These are phyloP conservation scores for Osmozyma mogii DNA, from an alignment of 805 yeast species.

Conservation along the genomic window DNA sequence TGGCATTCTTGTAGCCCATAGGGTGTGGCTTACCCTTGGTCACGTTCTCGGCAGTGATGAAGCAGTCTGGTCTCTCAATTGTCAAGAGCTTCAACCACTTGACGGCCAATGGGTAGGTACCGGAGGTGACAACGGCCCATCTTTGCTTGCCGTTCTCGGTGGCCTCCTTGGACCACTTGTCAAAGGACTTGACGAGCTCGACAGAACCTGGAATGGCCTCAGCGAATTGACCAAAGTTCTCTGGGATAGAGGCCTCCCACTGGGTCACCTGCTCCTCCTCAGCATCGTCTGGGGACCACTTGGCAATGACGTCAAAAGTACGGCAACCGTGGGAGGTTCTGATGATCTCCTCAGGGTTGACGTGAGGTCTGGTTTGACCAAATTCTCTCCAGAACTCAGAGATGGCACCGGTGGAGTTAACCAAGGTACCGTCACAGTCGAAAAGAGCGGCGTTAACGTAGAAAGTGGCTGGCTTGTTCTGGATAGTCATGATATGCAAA, in stretches of 20 bases:
- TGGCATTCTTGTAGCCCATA: constrained; percentile 65
- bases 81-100: constrained; percentile 67
- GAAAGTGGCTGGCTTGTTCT: constrained; percentile 36
- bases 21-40: constrained; percentile 81
- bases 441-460: constrained; percentile 48
- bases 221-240: constrained; percentile 65
- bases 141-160: constrained; percentile 39
- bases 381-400: constrained; percentile 77
- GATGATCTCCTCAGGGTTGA: constrained; percentile 63
- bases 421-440: constrained; percentile 84
- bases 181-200: constrained; percentile 48
- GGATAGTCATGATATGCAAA: constrained; percentile 8
- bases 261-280: constrained; percentile 54
- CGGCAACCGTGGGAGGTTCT: constrained; percentile 77
- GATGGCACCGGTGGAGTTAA: constrained; percentile 75
- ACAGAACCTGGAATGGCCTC: constrained; percentile 71
- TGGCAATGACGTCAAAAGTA: constrained; percentile 68
- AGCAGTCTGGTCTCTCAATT: constrained; percentile 58
- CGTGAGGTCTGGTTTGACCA: constrained; percentile 58
- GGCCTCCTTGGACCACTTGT: constrained; percentile 36
- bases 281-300: constrained; percentile 71
- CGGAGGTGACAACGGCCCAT: constrained; percentile 88
- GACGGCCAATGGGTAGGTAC: constrained; percentile 68
- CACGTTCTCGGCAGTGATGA: constrained; percentile 79
- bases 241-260: constrained; percentile 64